Evolutionary conservation across 768 basidiomycete genomes (phyloP), one percentile per base, ranked within the genome.

Genomic region (Lentinula detonsa): DNA sequence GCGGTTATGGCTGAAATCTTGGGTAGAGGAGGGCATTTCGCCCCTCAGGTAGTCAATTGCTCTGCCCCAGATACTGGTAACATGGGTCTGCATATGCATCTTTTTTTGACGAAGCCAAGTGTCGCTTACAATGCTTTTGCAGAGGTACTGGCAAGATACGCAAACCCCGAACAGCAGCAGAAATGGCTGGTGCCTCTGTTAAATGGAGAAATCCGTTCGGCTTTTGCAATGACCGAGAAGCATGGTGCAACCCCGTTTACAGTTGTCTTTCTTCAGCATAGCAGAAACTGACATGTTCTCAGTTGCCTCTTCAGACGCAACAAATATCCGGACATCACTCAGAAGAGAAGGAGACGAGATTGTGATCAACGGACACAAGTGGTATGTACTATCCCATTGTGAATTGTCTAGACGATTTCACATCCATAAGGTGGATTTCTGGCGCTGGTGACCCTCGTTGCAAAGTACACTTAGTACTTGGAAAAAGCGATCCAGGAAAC

Each of bases 111-210:
- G 28, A 16, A 42, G 1, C 15, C 42, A 33, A 28, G 5, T 11
- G 28, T 31, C 37, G 13, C 28, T 62, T 16, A 63, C 54, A 55
- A 35, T 39, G 34, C 61, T 28, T 34, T 59, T 63, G 10, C 76
- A 95, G 95, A 99, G 92, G 94, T 99, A 21, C 79, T 99, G 62
- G 97, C 97, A 37, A 84, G 90, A 60, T 99, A 95, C 72, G 97
- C 91, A n/a, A 89, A 86, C 33, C 83, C 86, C 1, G 91, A 85
- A 63, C 97, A 99, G 69, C 93, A 98, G 73, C 81, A 89, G 75
- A 85, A 88, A 71, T 99, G 94, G 91, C 82, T 99, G 6, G 65
- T 81, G 28, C 95, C 95, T 18, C 78, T 99, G 21, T 76, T 98
- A 57, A 89, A 93, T 60, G 97, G 96, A 49, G 88, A 96, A 75